Evolutionary conservation across 2,329 filamentous ascomycete genomes (phyloP).

Genomic region (Colletotrichum sansevieriae): DNA sequence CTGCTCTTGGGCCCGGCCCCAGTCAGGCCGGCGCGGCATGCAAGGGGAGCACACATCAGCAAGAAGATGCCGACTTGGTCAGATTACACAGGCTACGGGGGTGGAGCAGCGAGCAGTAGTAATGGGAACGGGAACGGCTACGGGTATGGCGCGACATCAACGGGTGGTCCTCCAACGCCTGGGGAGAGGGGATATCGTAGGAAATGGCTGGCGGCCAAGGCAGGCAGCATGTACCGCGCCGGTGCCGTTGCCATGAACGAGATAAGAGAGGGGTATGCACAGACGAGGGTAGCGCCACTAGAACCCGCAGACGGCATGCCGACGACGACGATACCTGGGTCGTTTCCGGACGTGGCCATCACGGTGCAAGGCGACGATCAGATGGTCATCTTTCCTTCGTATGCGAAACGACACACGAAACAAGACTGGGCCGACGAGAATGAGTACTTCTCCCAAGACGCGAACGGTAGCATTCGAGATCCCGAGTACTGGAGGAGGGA

Average conservation of each 20-base stretch:
- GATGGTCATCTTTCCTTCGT: slow-evolving; percentile 95
- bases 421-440: slow-evolving; percentile 52
- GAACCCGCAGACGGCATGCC: slow-evolving; percentile 52
- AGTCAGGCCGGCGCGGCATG: slow-evolving; percentile 49
- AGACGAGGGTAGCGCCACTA: slow-evolving; percentile 58
- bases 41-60: slow-evolving; percentile 44
- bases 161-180: slow-evolving; percentile 47
- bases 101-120: slow-evolving; percentile 27
- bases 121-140: slow-evolving; percentile 47
- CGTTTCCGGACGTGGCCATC: slow-evolving; percentile 88
- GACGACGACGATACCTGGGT: slow-evolving; percentile 72
- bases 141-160: slow-evolving; percentile 49
- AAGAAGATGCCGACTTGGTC: slow-evolving; percentile 44
- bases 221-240: slow-evolving; percentile 68
- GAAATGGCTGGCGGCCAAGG: slow-evolving; percentile 79
- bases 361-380: slow-evolving; percentile 85
- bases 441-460: slow-evolving; percentile 51
- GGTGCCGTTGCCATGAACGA: slow-evolving; percentile 70
- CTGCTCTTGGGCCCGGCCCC: slow-evolving; percentile 58
- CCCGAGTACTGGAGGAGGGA: slow-evolving; percentile 82
- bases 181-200: slow-evolving; percentile 79
- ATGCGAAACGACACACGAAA: slow-evolving; percentile 80
- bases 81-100: slow-evolving; percentile 38
- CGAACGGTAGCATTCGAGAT: slow-evolving; percentile 64
- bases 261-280: slow-evolving; percentile 70